phyloP scores from a whole-genome alignment of 1,284 basidiomycete species.

The Marasmius fiardii region DNA sequence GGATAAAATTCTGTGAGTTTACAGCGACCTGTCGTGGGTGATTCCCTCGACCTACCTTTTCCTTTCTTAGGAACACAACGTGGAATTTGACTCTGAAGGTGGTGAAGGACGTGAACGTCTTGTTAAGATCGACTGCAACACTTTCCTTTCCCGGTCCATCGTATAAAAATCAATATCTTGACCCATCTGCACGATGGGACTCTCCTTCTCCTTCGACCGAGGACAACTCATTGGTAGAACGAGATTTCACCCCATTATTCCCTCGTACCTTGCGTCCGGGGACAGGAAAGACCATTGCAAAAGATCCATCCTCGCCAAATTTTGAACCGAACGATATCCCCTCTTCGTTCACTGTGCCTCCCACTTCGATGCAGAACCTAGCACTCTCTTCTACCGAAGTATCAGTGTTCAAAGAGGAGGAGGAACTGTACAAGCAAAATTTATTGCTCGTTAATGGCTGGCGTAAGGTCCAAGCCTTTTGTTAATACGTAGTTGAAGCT shows the following conservation, averaged over 20 bases:
- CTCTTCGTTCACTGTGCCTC: conserved; percentile 1
- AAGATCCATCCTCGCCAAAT: not conserved
- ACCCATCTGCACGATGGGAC: conserved; percentile 19
- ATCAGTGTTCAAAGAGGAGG: not conserved
- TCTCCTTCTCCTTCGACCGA: conserved; percentile 25
- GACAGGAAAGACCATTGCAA: not conserved
- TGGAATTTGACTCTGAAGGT: conserved; percentile 6
- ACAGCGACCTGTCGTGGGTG: no score
- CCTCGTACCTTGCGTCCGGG: conserved; percentile 27
- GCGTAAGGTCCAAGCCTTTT: conserved; percentile 20
- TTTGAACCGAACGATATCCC: conserved; percentile 38
- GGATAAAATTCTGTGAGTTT: conserved; percentile 30
- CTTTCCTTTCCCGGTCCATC: conserved; percentile 14
- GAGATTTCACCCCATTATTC: conserved; percentile 44
- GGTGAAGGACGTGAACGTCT: conserved; percentile 5
- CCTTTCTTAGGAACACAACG: conserved; percentile 3
- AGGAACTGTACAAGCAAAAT: not conserved
- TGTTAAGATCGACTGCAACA: conserved; percentile 7
- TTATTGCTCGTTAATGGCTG: not conserved
- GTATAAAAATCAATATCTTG: conserved; percentile 32
- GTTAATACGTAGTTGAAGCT: not conserved
- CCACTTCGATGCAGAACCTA: not conserved
- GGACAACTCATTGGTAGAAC: conserved; percentile 14
- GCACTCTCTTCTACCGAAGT: not conserved
- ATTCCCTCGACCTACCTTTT: not conserved